Percentiles rank a stretch among this genome's conserved stretches.
Evolutionary conservation across 768 basidiomycete genomes (phyloP).

Genomic region (Mycena haematopus): DNA sequence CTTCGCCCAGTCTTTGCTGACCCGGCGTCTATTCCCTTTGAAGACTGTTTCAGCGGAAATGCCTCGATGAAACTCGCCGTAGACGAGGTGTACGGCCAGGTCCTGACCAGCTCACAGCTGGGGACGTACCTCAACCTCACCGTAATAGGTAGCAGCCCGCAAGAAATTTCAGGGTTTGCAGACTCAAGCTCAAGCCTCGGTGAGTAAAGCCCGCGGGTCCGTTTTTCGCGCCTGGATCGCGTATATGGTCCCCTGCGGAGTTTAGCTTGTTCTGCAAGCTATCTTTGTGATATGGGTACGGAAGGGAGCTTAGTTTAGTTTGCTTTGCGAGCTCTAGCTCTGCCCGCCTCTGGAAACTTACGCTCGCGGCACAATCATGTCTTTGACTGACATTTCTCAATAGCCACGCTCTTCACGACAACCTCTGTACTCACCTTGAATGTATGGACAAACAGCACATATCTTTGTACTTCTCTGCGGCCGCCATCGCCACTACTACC

Average conservation of each 20-base stretch:
- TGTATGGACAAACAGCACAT: slow-evolving; percentile 72
- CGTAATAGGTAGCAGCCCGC: slow-evolving; percentile 67
- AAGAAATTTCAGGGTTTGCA: slow-evolving; percentile 64
- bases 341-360: background rate
- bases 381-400: slow-evolving; percentile 20
- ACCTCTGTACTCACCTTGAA: slow-evolving; percentile 81
- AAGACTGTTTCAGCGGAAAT: slow-evolving; percentile 72
- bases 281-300: background rate
- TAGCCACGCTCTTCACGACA: slow-evolving; percentile 88
- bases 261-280: background rate
- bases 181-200: slow-evolving; percentile 70
- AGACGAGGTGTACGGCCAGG: slow-evolving; percentile 75
- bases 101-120: slow-evolving; percentile 51
- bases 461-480: slow-evolving; percentile 79
- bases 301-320: background rate
- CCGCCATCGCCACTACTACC: slow-evolving; percentile 76
- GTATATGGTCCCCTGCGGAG: slow-evolving; percentile 3
- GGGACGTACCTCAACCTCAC: slow-evolving; percentile 70
- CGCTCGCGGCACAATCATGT: background rate
- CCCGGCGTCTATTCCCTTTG: slow-evolving; percentile 66
- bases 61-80: slow-evolving; percentile 65
- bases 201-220: slow-evolving; percentile 43
- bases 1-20: slow-evolving; percentile 47
- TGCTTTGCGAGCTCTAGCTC: background rate
- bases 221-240: slow-evolving; percentile 6